These are phyloP conservation scores for Lentinula novae-zelandiae DNA, from an alignment of 1,284 basidiomycete species.

Conservation along the genomic window DNA sequence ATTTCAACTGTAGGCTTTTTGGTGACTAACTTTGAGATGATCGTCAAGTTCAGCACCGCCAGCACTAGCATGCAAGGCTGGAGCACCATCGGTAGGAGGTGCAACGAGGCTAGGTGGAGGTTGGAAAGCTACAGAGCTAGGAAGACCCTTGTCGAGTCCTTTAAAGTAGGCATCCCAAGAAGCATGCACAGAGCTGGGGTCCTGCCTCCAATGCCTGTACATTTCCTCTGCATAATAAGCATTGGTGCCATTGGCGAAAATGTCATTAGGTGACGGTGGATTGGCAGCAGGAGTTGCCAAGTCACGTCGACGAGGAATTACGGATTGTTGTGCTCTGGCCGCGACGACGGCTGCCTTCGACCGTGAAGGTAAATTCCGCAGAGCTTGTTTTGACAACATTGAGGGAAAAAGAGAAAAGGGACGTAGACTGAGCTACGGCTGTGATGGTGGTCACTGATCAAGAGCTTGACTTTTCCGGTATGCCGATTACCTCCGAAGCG, in stretches of 20 bases:
- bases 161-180: slow-evolving; percentile 97
- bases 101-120: slow-evolving; percentile 76
- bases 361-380: slow-evolving; percentile 13
- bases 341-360: slow-evolving; percentile 8
- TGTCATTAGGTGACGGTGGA: slow-evolving; percentile 67
- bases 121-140: slow-evolving; percentile 81
- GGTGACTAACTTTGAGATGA: slow-evolving; percentile 79
- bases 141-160: slow-evolving; percentile 87
- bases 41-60: slow-evolving; percentile 83
- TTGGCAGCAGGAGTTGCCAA: slow-evolving; percentile 47
- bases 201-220: slow-evolving; percentile 89
- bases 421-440: slow-evolving; percentile 14
- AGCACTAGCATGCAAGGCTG: slow-evolving; percentile 63
- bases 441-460: slow-evolving; percentile 11
- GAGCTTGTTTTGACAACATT: slow-evolving; percentile 17
- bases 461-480: background rate
- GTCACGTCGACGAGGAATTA: slow-evolving; percentile 20
- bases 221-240: slow-evolving; percentile 96
- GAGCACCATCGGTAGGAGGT: slow-evolving; percentile 76
- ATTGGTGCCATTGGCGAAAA: slow-evolving; percentile 90
- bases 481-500: background rate
- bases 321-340: slow-evolving; percentile 1
- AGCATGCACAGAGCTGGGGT: slow-evolving; percentile 89
- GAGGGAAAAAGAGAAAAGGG: background rate
- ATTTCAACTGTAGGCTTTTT: slow-evolving; percentile 4